Evolutionary conservation across 192 early-diverging fungal genomes (phyloP).

Genomic region (Coemansia reversa): DNA sequence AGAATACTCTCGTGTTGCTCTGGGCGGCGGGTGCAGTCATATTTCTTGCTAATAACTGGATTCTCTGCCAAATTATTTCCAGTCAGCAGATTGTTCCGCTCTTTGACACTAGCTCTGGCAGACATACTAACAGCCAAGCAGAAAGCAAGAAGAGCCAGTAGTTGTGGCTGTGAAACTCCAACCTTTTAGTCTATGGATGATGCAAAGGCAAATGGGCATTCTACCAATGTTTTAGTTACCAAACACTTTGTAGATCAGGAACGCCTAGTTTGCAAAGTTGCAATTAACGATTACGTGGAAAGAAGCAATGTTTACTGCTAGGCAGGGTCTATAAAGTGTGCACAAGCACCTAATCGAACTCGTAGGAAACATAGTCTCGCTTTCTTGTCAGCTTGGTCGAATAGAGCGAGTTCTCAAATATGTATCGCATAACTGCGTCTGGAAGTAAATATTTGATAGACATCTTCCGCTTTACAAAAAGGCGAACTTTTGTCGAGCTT

Average conservation of each 20-base stretch:
- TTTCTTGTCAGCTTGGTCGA: constrained; percentile 54
- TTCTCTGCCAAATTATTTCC: constrained; percentile 57
- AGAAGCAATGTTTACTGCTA: not conserved
- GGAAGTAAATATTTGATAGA: constrained; percentile 94
- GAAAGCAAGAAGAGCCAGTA: constrained; percentile 4
- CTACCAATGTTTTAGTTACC: not conserved
- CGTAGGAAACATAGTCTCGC: constrained; percentile 53
- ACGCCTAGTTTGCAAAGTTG: not conserved
- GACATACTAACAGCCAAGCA: not conserved
- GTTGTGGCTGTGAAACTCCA: not conserved
- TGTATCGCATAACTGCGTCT: constrained; percentile 89
- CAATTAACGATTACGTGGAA: not conserved
- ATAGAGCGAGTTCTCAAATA: constrained; percentile 78
- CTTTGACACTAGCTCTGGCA: constrained; percentile 1
- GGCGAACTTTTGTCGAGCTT: constrained; percentile 91
- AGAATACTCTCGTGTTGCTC: constrained; percentile 75
- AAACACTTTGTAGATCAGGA: not conserved
- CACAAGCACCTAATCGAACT: constrained; percentile 42
- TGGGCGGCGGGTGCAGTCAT: constrained; percentile 75
- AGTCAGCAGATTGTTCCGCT: constrained; percentile 36
- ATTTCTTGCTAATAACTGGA: constrained; percentile 70
- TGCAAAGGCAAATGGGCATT: not conserved
- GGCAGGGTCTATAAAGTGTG: not conserved
- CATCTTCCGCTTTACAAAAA: constrained; percentile 92
- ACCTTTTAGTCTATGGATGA: not conserved